phyloP scores from a whole-genome alignment of 2,329 filamentous ascomycete species.

The Nakataea oryzae region DNA sequence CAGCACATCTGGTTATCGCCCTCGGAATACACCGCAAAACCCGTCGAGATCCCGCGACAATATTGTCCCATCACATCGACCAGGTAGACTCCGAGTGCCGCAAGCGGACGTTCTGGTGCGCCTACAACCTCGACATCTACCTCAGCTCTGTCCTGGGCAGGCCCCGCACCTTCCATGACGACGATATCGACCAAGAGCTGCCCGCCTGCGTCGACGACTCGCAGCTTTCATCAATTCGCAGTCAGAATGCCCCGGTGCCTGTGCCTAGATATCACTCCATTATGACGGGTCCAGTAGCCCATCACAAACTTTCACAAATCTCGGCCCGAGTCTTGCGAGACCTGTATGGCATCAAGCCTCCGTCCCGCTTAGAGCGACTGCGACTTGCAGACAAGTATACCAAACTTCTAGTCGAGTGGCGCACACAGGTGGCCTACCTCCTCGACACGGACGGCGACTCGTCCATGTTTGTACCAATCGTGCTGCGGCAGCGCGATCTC shows the following conservation, averaged over 20 bases:
- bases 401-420: slow-evolving; percentile 14
- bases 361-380: slow-evolving; percentile 22
- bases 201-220: slow-evolving; percentile 44
- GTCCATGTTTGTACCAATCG: slow-evolving; percentile 24
- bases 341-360: slow-evolving; percentile 23
- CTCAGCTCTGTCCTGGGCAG: slow-evolving; percentile 51
- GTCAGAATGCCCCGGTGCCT: background rate
- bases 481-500: slow-evolving; percentile 29
- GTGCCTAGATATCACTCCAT: slow-evolving; percentile 5
- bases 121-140: slow-evolving; percentile 54
- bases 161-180: slow-evolving; percentile 51
- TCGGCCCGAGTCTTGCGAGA: background rate
- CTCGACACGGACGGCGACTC: slow-evolving; percentile 25
- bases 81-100: slow-evolving; percentile 27
- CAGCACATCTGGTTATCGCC: slow-evolving; percentile 24
- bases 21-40: slow-evolving; percentile 27
- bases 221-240: slow-evolving; percentile 21
- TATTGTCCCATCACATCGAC: background rate
- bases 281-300: background rate
- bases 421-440: slow-evolving; percentile 21
- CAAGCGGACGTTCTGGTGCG: slow-evolving; percentile 48
- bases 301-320: background rate
- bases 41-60: slow-evolving; percentile 9
- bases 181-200: slow-evolving; percentile 53
- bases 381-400: background rate